Evolutionary conservation across 192 early-diverging fungal genomes (phyloP).

Genomic region (Dimargaris cristalligena): DNA sequence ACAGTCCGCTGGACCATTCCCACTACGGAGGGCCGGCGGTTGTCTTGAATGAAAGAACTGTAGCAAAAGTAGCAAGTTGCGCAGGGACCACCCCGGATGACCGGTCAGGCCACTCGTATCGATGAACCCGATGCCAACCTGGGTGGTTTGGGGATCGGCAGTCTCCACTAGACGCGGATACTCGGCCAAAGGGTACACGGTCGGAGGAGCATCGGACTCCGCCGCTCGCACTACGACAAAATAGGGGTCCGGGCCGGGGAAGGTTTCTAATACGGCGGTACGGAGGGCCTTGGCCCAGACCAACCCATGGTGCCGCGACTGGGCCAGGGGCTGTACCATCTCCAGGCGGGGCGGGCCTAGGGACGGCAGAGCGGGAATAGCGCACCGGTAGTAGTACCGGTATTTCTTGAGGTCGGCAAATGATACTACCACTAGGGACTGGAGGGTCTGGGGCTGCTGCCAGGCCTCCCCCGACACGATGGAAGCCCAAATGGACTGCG

Average conservation of each 20-base stretch:
- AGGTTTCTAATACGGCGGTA: background rate
- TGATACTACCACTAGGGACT: slow-evolving; percentile 62
- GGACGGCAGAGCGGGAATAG: slow-evolving; percentile 71
- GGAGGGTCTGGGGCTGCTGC: slow-evolving; percentile 41
- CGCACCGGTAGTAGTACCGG: slow-evolving; percentile 89
- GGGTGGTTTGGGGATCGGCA: background rate
- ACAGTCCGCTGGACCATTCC: background rate
- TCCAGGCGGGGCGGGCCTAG: slow-evolving; percentile 31
- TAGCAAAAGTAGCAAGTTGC: slow-evolving; percentile 62
- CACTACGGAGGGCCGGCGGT: background rate
- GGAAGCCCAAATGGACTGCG: slow-evolving; percentile 38
- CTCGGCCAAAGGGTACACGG: slow-evolving; percentile 14
- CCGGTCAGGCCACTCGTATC: slow-evolving; percentile 66
- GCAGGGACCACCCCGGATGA: slow-evolving; percentile 83
- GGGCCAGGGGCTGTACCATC: slow-evolving; percentile 16
- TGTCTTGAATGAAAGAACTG: slow-evolving; percentile 17
- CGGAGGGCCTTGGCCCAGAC: too few relatives aligned
- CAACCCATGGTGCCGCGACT: slow-evolving; percentile 15
- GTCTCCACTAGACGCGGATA: slow-evolving; percentile 3
- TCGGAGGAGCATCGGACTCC: background rate
- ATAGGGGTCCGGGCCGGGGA: slow-evolving; percentile 19
- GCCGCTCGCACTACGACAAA: slow-evolving; percentile 4
- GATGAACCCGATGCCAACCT: slow-evolving; percentile 62
- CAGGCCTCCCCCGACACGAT: slow-evolving; percentile 50
- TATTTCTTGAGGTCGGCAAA: slow-evolving; percentile 95